These are phyloP conservation scores for Meyerozyma smithsonii DNA, from an alignment of 1,139 yeast species.

Conservation along the genomic window DNA sequence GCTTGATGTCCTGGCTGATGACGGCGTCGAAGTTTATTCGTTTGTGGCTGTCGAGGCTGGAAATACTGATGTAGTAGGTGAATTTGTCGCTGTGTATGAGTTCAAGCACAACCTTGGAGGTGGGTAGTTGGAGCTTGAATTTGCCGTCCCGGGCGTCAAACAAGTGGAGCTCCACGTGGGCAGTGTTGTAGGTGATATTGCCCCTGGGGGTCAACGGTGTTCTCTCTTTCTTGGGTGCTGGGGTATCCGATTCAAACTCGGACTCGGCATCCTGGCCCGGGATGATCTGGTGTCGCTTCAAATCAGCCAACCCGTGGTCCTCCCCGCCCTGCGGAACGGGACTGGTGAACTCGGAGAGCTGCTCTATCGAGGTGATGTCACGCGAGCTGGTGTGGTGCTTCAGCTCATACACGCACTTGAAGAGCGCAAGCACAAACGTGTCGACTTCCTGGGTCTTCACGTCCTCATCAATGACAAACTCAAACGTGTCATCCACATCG, in stretches of 20 bases:
- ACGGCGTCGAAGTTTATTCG: constrained; percentile 34
- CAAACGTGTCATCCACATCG: constrained; percentile 81
- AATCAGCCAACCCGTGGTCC: constrained; percentile 1
- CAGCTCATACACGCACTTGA: constrained; percentile 71
- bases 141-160: constrained; percentile 52
- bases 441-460: constrained; percentile 55
- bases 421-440: constrained; percentile 57
- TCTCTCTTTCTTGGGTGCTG: neutral
- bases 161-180: constrained; percentile 14
- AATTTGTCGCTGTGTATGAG: constrained; percentile 49
- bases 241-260: neutral
- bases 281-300: neutral
- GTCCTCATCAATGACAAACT: constrained; percentile 68
- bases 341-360: constrained; percentile 54
- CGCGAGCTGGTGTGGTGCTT: constrained; percentile 58
- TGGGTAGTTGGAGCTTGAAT: constrained; percentile 41
- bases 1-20: constrained; percentile 51
- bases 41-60: constrained; percentile 9
- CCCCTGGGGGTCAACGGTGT: neutral
- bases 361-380: constrained; percentile 36
- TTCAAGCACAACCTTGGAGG: constrained; percentile 17
- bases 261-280: neutral
- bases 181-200: neutral
- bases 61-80: constrained; percentile 49
- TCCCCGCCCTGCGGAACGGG: constrained; percentile 20